Base-by-base conservation (phyloP, 441 rosid genomes). In the Corymbia calophylla region DNA sequence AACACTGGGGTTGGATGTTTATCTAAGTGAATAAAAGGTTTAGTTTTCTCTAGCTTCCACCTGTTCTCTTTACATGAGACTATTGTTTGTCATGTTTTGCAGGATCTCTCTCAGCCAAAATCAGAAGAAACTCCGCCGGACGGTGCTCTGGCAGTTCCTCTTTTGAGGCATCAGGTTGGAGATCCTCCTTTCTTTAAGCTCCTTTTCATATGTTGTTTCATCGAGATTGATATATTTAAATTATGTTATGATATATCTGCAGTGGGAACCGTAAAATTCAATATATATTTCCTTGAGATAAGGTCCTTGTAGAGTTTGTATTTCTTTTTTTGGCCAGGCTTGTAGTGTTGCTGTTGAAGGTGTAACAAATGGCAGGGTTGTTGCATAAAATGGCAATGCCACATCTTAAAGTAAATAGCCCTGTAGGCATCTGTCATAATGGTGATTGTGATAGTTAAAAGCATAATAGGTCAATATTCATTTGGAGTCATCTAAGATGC, bases 111-210 rank as follows among this genome's bases (percentile, higher is more conserved):
- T 89, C 97, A 94, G 93, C 97, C 97, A 84, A 93, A 90, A 86
- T 94, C 97, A 44, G 99, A 98, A 95, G 95, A 96, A 92, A 92
- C 53, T 92, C 96, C 92, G 7, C 99, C 99, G 19, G 98, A 96
- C 49, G 99, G 99, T 92, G 88, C 92, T 93, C 66, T 98, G 95
- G 87, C 98, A 87, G 98, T 98, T 88, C 95, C 99, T 89, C 99
- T 98, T 87, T 86, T 98, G 93, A 95, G 96, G 92, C 99, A 98
- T 94, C 99, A 98, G 99, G 99, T 98, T 92, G 90, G 90, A 62
- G 88, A 87, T 81, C 68, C 48, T 58, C 55, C 48, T 54, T n/a
- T 47, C 64, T 55, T 60, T 54, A 21, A n/a, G 10, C 51, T 47
- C 48, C 84, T 54, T 27, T 55, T 85, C 21, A 54, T 85, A 35